Evolutionary conservation across 768 basidiomycete genomes (phyloP), one percentile per base, ranked within the genome.

Genomic region (Dentipellis sp.): DNA sequence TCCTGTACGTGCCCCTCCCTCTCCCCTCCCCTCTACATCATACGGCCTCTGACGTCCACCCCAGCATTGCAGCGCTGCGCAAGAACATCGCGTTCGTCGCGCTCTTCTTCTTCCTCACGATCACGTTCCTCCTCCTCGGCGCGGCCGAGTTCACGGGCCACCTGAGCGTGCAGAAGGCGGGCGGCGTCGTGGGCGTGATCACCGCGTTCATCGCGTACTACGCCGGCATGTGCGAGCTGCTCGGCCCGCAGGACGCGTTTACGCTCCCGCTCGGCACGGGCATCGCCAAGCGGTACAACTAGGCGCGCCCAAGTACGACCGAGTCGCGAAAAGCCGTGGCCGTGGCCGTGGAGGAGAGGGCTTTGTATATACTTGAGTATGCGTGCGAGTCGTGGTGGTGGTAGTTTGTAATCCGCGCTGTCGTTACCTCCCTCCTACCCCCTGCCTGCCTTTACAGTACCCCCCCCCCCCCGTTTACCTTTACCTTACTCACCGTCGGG

Each of bases 81-180:
- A 74, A 75, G 22, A 82, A 78, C 49, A 39, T 82, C 40, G 75
- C 74, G 37, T 69, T 84, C 17, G 66, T 76, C 14, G 66, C 73
- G 0, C 66, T 85, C 16, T 78, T 84, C 65, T 67, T 72, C 67
- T 79, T 71, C 75, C 75, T 85, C 19, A 72, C 69, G 29, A 56
- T 78, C 51, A 83, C 83, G 6, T 85, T 79, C 71, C 42, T 75
- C 42, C 56, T 81, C 14, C 72, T 81, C 42, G 72, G 71, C 4
- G 59, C 68, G 58, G 59, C 22, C 57, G 10, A 54, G 49, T 58
- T 54, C 64, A 38, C 47, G 58, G 62, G 23, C 23, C 62, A 39
- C 0, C 58, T 35, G 2, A 29, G 37, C 0, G 4, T 72, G 9
- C 53, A 17, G 53, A 76, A 71, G 67, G 73, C 74, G 1, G 78